Percentiles rank a stretch among this genome's conserved stretches.
These are phyloP conservation scores for Mucor racemosus DNA, from an alignment of 371 early-diverging fungal species.

Conservation along the genomic window DNA sequence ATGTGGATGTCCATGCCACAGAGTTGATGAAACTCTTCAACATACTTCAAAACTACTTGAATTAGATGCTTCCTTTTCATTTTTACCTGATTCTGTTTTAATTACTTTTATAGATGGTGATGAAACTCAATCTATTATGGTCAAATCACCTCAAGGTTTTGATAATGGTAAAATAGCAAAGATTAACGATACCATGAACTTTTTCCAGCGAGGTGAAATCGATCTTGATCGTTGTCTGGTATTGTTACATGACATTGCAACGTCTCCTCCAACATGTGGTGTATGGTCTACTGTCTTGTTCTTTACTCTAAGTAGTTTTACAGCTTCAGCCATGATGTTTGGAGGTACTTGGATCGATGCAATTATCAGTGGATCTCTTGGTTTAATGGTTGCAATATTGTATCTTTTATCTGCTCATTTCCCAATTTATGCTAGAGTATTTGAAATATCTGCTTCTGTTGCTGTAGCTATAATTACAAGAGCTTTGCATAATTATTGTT, in stretches of 20 bases:
- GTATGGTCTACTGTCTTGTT: constrained; percentile 20
- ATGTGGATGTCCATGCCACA: constrained; percentile 51
- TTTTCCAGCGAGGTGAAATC: constrained; percentile 25
- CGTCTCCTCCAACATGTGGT: constrained; percentile 45
- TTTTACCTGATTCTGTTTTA: constrained; percentile 48
- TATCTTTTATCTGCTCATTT: constrained; percentile 36
- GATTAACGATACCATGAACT: constrained; percentile 43
- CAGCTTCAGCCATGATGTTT: constrained; percentile 42
- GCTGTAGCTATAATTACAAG: constrained; percentile 40
- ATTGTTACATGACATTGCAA: constrained; percentile 31
- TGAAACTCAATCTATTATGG: constrained; percentile 41
- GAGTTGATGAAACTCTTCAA: constrained; percentile 46
- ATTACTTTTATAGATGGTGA: constrained; percentile 31
- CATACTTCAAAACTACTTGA: constrained; percentile 34
- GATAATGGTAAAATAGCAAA: constrained; percentile 48
- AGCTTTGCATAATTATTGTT: constrained; percentile 40
- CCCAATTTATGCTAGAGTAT: constrained; percentile 47
- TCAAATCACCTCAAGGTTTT: constrained; percentile 42
- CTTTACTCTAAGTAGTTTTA: constrained; percentile 38
- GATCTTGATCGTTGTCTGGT: constrained; percentile 35
- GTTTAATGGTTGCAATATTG: constrained; percentile 36
- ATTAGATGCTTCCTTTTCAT: constrained; percentile 40
- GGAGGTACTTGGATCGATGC: constrained; percentile 50
- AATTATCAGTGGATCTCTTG: constrained; percentile 31
- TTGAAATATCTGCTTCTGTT: constrained; percentile 48